Evolutionary conservation across 176 grass and related monocot genomes (phyloP).

Genomic region (Metroxylon sagu): DNA sequence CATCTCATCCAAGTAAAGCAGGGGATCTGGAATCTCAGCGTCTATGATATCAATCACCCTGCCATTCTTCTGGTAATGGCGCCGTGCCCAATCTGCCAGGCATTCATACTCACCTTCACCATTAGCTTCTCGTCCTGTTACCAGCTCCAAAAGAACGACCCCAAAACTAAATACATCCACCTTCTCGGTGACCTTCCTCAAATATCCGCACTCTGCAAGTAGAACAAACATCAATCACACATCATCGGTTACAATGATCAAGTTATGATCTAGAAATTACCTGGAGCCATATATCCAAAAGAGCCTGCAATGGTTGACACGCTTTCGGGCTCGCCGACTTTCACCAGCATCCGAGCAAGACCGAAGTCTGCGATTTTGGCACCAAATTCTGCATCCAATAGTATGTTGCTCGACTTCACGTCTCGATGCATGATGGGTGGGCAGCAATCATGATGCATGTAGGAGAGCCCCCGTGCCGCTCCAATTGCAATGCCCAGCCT

Average conservation of each 20-base stretch:
- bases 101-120: constrained; percentile 11
- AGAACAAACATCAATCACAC: background rate
- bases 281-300: constrained; percentile 79
- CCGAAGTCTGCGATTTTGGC: constrained; percentile 70
- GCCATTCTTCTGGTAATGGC: background rate
- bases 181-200: constrained; percentile 43
- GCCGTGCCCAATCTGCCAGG: constrained; percentile 49
- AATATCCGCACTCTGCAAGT: constrained; percentile 31
- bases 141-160: constrained; percentile 63
- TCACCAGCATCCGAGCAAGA: constrained; percentile 38
- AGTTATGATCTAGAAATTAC: constrained; percentile 3
- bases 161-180: constrained; percentile 79
- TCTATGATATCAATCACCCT: constrained; percentile 20
- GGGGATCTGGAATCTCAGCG: constrained; percentile 16
- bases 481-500: constrained; percentile 52
- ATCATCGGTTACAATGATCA: background rate
- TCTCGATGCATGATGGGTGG: constrained; percentile 51
- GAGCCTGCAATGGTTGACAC: constrained; percentile 35
- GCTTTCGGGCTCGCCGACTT: constrained; percentile 29
- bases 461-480: constrained; percentile 33
- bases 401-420: constrained; percentile 74
- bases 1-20: background rate
- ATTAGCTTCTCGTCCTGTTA: constrained; percentile 30
- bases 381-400: constrained; percentile 36
- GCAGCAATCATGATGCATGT: constrained; percentile 53